phyloP scores from a whole-genome alignment of 306 rosid species.

The Ormosia emarginata region DNA sequence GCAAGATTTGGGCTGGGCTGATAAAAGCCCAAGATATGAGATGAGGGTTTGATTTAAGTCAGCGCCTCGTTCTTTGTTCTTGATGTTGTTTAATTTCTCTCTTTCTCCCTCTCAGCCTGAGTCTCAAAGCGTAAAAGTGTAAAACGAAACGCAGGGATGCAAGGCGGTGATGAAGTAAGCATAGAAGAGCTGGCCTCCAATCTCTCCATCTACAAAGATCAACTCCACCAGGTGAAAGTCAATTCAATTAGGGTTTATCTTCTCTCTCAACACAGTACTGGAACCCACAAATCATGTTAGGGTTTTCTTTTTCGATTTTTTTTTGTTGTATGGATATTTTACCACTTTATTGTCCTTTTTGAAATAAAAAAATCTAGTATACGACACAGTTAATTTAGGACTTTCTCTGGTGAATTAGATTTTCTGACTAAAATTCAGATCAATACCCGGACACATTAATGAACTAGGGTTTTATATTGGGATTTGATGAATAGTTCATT shows the following conservation, averaged over 20 bases:
- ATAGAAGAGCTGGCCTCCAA: conserved; percentile 75
- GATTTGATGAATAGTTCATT: neutral
- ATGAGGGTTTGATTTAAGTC: neutral
- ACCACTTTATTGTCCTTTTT: too few relatives aligned
- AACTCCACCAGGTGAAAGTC: conserved; percentile 64
- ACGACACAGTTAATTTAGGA: too few relatives aligned
- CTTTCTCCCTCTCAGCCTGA: too few relatives aligned
- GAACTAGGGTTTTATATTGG: neutral
- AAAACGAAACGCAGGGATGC: conserved; percentile 23
- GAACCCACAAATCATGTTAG: neutral
- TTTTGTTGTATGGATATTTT: neutral
- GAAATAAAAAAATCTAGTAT: too few relatives aligned
- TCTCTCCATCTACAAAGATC: conserved; percentile 78
- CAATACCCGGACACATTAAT: neutral
- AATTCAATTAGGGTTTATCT: conserved; percentile 16
- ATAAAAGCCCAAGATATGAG: neutral
- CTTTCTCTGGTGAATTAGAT: neutral
- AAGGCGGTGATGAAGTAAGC: conserved; percentile 81
- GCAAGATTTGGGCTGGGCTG: neutral
- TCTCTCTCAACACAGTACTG: neutral
- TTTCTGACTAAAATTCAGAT: neutral
- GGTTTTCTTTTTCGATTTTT: neutral
- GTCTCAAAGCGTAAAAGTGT: too few relatives aligned
- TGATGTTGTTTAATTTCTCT: neutral
- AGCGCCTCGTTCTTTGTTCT: too few relatives aligned